Evolutionary conservation across 2,329 filamentous ascomycete species (phyloP).

Genomic region (Elsinoe batatas): DNA sequence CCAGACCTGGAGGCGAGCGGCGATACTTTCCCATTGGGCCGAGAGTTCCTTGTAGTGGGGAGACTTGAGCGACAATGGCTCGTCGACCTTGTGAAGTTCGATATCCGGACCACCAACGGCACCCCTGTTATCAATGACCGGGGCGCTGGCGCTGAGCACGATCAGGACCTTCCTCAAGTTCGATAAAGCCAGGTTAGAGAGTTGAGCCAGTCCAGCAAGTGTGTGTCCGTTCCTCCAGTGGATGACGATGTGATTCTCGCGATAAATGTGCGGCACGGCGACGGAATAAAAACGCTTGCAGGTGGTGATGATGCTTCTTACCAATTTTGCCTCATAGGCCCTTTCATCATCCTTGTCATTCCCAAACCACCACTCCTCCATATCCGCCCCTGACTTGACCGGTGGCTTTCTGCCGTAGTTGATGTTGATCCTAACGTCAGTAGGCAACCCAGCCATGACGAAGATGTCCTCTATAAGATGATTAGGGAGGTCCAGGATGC

Average conservation of each 20-base stretch:
- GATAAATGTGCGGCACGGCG: not conserved
- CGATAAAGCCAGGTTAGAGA: not conserved
- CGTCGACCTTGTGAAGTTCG: not conserved
- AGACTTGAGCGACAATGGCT: not conserved
- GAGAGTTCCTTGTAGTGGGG: not conserved
- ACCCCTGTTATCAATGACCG: not conserved
- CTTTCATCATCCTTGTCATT: not conserved
- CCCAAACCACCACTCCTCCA: slow-evolving; percentile 4
- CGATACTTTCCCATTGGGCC: not conserved
- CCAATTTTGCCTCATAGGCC: not conserved
- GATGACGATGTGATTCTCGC: slow-evolving; percentile 1
- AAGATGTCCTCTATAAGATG: not conserved
- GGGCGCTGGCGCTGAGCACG: not conserved
- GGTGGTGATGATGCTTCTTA: not conserved
- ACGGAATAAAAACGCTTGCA: not conserved
- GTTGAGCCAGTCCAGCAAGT: not conserved
- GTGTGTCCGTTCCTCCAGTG: slow-evolving; percentile 1
- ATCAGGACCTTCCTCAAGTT: not conserved
- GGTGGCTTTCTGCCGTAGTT: not conserved
- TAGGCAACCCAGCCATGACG: not conserved
- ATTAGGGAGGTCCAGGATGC: not conserved
- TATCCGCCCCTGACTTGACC: not conserved
- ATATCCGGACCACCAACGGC: not conserved
- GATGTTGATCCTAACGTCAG: not conserved
- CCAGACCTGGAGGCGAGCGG: not conserved